A percentile compares a stretch with the other conserved stretches of the same genome.
These are phyloP conservation scores for Coemansia sp. DNA, from an alignment of 192 early-diverging fungal species.

Conservation along the genomic window DNA sequence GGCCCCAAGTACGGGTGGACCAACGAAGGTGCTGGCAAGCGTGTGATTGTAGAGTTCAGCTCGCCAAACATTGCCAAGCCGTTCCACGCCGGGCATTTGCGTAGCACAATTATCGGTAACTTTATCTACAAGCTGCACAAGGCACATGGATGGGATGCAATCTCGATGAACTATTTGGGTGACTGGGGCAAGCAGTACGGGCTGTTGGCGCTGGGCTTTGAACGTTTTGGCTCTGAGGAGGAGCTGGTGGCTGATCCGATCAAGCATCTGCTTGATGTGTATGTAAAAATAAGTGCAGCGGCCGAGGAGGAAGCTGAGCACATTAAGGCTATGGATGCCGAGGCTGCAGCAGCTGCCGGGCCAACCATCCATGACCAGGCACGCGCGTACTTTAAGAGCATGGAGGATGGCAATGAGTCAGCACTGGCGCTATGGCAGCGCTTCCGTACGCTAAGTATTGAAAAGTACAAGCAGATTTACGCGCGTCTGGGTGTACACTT, in stretches of 20 bases:
- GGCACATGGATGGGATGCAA: constrained; percentile 85
- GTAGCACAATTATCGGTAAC: constrained; percentile 96
- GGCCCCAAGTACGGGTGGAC: constrained; percentile 67
- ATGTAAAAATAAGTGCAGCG: constrained; percentile 66
- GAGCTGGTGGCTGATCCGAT: constrained; percentile 79
- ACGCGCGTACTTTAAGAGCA: constrained; percentile 86
- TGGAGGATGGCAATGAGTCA: constrained; percentile 88
- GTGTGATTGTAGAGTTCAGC: constrained; percentile 86
- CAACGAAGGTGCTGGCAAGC: constrained; percentile 68
- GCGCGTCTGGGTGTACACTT: constrained; percentile 86
- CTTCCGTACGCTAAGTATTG: constrained; percentile 88
- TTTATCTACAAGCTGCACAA: constrained; percentile 81
- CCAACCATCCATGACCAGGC: constrained; percentile 76
- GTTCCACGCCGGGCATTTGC: constrained; percentile 97
- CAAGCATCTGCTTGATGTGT: constrained; percentile 88
- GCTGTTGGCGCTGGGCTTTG: constrained; percentile 87
- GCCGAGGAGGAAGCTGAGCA: neutral
- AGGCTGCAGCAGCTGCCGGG: constrained; percentile 69
- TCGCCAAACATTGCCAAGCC: constrained; percentile 99
- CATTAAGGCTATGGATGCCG: constrained; percentile 25
- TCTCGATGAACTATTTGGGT: constrained; percentile 95
- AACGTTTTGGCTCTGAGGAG: constrained; percentile 78
- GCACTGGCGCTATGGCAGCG: constrained; percentile 81
- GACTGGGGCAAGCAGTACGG: constrained; percentile 99
- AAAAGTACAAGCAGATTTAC: constrained; percentile 90